A percentile compares a stretch with the other conserved stretches of the same genome.
These are phyloP conservation scores for Dimargaris xerosporica DNA, from an alignment of 192 early-diverging fungal species.

Conservation along the genomic window DNA sequence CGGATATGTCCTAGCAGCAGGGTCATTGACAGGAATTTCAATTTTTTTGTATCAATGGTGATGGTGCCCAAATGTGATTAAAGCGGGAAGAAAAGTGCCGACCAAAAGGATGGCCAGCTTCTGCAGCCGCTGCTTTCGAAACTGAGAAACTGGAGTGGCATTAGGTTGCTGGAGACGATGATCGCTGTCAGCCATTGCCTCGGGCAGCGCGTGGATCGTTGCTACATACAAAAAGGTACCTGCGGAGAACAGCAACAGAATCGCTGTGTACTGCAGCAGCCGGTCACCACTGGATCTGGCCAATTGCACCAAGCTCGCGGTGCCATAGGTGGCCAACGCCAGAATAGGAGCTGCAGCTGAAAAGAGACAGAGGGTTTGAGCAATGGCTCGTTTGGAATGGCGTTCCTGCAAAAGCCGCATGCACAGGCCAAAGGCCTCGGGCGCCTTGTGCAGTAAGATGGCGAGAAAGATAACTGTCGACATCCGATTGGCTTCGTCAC, in stretches of 20 bases:
- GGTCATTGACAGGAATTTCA: no score
- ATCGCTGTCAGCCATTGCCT: constrained; percentile 26
- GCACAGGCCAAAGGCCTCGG: constrained; percentile 78
- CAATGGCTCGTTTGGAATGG: constrained; percentile 40
- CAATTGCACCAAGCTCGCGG: not conserved
- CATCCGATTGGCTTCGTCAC: constrained; percentile 25
- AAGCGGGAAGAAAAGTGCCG: not conserved
- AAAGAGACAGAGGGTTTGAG: constrained; percentile 64
- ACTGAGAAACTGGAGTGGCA: not conserved
- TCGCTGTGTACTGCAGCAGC: constrained; percentile 61
- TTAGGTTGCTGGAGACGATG: not conserved
- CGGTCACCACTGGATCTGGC: not conserved
- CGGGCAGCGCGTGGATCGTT: constrained; percentile 62
- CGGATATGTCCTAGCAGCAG: no score
- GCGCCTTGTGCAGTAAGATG: constrained; percentile 93
- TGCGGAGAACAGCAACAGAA: constrained; percentile 77
- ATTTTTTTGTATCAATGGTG: not conserved
- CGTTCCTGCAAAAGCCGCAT: constrained; percentile 75
- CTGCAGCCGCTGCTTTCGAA: not conserved
- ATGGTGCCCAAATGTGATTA: not conserved
- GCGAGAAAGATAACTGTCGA: constrained; percentile 81
- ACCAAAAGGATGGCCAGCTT: not conserved
- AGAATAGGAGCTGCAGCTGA: constrained; percentile 71
- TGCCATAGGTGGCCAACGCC: constrained; percentile 39
- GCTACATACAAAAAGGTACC: constrained; percentile 87